These are phyloP conservation scores for Pyrenochaeta sp. DNA, from an alignment of 2,329 filamentous ascomycete genomes.

Conservation along the genomic window DNA sequence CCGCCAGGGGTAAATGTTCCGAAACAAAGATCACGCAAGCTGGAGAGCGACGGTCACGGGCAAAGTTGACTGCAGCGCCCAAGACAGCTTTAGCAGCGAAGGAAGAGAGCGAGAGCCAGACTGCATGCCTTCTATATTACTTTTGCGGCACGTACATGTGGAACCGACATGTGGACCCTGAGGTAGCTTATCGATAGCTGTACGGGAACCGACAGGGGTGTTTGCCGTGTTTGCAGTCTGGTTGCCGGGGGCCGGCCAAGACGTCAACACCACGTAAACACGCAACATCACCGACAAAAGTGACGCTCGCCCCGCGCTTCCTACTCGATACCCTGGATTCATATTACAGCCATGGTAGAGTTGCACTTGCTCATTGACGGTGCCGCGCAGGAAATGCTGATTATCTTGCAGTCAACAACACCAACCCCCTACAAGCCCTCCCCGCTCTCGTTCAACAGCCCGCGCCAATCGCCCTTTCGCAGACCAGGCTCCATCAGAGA, in stretches of 20 bases:
- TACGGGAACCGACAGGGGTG: constrained; percentile 2
- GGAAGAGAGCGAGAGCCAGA: neutral
- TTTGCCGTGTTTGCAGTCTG: constrained; percentile 17
- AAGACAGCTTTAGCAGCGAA: neutral
- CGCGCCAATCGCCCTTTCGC: constrained; percentile 56
- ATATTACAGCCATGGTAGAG: constrained; percentile 22
- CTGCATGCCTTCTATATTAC: neutral
- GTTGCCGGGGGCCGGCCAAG: constrained; percentile 24
- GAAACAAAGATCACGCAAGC: constrained; percentile 8
- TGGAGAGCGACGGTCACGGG: neutral
- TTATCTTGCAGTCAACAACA: constrained; percentile 37
- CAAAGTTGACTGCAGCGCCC: neutral
- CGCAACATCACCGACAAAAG: constrained; percentile 13
- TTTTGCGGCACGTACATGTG: constrained; percentile 7
- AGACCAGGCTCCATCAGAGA: constrained; percentile 52
- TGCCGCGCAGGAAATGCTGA: neutral
- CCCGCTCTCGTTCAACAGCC: constrained; percentile 55
- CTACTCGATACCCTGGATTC: too few species aligned
- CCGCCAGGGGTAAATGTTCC: constrained; percentile 26
- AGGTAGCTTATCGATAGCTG: constrained; percentile 25
- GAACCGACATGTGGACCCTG: constrained; percentile 8
- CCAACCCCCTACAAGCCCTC: constrained; percentile 52
- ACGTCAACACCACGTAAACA: constrained; percentile 33
- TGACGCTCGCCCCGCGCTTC: too few species aligned
- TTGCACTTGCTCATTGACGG: neutral